phyloP scores from a whole-genome alignment of 352 stramenopile genomes.

The Phytophthora macrochlamydospora region DNA sequence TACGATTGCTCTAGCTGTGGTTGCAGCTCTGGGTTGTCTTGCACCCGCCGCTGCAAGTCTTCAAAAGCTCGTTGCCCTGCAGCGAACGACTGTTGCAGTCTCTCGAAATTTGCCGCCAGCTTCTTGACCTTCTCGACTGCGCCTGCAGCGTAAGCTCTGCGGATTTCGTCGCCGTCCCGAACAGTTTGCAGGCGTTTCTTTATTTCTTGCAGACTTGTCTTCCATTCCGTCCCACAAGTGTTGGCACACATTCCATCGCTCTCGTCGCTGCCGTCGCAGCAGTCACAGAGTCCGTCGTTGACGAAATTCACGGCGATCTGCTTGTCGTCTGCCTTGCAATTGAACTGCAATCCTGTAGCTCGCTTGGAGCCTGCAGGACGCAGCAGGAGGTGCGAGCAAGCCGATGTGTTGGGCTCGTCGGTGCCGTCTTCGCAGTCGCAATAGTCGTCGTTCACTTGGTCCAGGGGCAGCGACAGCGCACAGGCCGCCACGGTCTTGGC shows the following conservation, averaged over 20 bases:
- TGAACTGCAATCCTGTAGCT: constrained; percentile 31
- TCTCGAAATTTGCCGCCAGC: constrained; percentile 35
- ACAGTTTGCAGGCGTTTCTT: constrained; percentile 28
- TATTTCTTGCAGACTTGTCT: constrained; percentile 22
- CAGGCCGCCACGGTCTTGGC: constrained; percentile 18
- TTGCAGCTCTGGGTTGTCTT: constrained; percentile 37
- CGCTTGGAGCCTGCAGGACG: background rate
- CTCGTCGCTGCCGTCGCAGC: constrained; percentile 97
- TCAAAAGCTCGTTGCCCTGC: constrained; percentile 30
- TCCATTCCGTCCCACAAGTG: constrained; percentile 39
- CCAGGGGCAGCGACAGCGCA: constrained; percentile 36
- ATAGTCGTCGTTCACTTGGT: constrained; percentile 91
- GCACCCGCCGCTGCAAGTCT: constrained; percentile 27
- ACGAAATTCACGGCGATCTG: constrained; percentile 67
- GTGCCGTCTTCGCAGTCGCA: constrained; percentile 93
- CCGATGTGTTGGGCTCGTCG: constrained; percentile 90
- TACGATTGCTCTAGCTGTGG: constrained; percentile 52
- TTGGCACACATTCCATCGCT: constrained; percentile 38
- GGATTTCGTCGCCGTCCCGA: constrained; percentile 18
- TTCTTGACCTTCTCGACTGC: constrained; percentile 33
- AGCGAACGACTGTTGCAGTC: constrained; percentile 27
- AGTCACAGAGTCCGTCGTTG: constrained; percentile 96
- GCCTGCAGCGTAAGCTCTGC: constrained; percentile 29
- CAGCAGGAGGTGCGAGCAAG: constrained; percentile 57
- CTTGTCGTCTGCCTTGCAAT: constrained; percentile 40